Evolutionary conservation across 2,329 filamentous ascomycete genomes (phyloP), one percentile per base, ranked within the genome.

Genomic region (Arthrobotrys pseudoclavata): DNA sequence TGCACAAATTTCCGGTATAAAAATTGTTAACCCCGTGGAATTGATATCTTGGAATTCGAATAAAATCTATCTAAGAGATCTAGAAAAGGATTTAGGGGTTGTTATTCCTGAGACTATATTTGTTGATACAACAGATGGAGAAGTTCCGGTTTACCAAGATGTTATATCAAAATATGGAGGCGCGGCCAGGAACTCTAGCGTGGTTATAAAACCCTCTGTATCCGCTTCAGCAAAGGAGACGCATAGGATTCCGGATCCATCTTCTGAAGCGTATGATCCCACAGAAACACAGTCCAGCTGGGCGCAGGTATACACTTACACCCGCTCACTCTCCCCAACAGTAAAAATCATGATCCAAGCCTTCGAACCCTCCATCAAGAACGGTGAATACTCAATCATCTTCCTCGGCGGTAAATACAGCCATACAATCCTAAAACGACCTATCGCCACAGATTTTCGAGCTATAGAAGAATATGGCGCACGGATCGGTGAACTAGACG

Each of bases 181-280:
- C 7, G 52, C 15, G 4, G 15, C 20, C 13, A 13, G 12, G 31
- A 24, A 13, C 4, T n/a, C 20, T 31, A 20, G 31, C 0, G 63
- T 69, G 12, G 71, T 76, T 4, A 50, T 76, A 48, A 76, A 76
- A 20, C 70, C 70, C 1, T 75, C 70, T 3, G 26, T 75, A n/a
- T 75, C 70, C 3, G 70, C 70, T 7, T 68, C 70, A 24, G 52
- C 53, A 3, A 75, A 42, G 22, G 53, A 63, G 18, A 75, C 70
- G 2, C 64, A 62, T 45, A n/a, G 22, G 7, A 53, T 75, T 5
- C 45, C 63, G 1, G n/a, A 26, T 13, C 45, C 47, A 13, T 22
- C 26, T 4, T 55, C 37, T 52, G n/a, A n/a, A 29, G 20, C 29
- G 4, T 72, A 72, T 31, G 69, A 72, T 47, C 22, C 37, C 4